Evolutionary conservation across 2,329 filamentous ascomycete species (phyloP).

Genomic region (Pseudogymnoascus sp.): DNA sequence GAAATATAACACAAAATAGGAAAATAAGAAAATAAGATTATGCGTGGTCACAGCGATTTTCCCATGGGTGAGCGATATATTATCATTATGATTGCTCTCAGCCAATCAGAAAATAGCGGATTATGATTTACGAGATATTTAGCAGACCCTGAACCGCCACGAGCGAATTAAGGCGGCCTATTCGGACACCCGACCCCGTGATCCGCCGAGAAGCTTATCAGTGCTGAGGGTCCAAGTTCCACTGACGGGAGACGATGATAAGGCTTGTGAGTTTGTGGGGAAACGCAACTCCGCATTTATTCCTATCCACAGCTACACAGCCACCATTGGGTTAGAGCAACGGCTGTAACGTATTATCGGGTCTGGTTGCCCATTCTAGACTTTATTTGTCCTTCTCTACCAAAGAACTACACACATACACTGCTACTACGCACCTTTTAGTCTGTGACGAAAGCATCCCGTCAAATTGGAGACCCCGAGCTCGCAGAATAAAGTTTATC

Average conservation of each 20-base stretch:
- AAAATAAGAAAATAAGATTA: not conserved
- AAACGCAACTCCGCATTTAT: slow-evolving; percentile 4
- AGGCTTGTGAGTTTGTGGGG: slow-evolving; percentile 7
- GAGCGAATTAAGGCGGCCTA: slow-evolving; percentile 5
- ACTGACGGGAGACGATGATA: slow-evolving; percentile 3
- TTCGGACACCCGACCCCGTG: slow-evolving; percentile 3
- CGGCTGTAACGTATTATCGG: not conserved
- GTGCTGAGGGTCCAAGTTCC: not conserved
- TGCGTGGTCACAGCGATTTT: not conserved
- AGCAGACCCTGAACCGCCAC: not conserved
- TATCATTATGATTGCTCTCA: not conserved
- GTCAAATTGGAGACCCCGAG: not conserved
- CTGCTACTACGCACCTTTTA: not conserved
- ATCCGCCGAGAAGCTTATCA: slow-evolving; percentile 1
- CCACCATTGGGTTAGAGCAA: not conserved
- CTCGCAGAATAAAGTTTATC: not conserved
- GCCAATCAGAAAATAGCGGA: not conserved
- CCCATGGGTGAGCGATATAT: slow-evolving; percentile 2
- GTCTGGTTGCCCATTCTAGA: not conserved
- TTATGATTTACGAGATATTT: not conserved
- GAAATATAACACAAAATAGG: not conserved
- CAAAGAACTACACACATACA: not conserved
- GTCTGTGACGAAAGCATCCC: not conserved
- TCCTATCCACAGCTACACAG: slow-evolving; percentile 3
- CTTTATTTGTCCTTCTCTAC: not conserved